These are phyloP conservation scores for Botrytis fragariae DNA, from an alignment of 2,329 filamentous ascomycete genomes.

Conservation along the genomic window DNA sequence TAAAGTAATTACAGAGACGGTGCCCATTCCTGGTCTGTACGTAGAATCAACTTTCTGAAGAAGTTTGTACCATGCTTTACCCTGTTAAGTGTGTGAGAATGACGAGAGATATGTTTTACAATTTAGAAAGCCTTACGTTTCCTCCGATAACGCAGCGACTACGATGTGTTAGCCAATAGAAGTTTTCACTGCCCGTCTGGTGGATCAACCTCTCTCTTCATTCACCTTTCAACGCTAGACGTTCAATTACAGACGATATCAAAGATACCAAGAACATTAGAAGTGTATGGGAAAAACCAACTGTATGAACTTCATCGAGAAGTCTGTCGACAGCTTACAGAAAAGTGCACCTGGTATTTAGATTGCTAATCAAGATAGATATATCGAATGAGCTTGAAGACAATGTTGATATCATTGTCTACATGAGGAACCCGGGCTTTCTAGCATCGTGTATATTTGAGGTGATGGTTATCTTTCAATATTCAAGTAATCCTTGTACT, in stretches of 20 bases:
- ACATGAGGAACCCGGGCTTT: not conserved
- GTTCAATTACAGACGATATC: not conserved
- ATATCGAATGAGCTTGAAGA: not conserved
- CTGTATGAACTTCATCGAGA: not conserved
- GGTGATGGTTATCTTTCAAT: not conserved
- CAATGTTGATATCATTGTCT: not conserved
- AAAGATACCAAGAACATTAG: not conserved
- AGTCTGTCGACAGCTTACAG: not conserved
- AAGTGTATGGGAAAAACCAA: not conserved
- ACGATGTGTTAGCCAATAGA: not conserved
- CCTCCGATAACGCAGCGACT: not conserved
- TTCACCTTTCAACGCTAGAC: not conserved
- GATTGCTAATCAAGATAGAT: not conserved
- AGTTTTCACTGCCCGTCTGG: not conserved
- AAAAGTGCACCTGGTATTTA: not conserved
- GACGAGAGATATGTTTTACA: not conserved
- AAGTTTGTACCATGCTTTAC: not conserved
- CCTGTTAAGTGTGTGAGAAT: not conserved
- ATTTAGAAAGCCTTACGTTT: not conserved
- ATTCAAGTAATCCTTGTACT: not conserved
- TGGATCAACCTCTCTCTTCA: not conserved
- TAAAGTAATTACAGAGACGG: not conserved
- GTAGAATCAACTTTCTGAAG: not conserved
- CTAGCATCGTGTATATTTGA: not conserved
- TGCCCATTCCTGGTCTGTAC: not conserved